phyloP scores from a whole-genome alignment of 257 asterid species.

The Scutellaria barbata region DNA sequence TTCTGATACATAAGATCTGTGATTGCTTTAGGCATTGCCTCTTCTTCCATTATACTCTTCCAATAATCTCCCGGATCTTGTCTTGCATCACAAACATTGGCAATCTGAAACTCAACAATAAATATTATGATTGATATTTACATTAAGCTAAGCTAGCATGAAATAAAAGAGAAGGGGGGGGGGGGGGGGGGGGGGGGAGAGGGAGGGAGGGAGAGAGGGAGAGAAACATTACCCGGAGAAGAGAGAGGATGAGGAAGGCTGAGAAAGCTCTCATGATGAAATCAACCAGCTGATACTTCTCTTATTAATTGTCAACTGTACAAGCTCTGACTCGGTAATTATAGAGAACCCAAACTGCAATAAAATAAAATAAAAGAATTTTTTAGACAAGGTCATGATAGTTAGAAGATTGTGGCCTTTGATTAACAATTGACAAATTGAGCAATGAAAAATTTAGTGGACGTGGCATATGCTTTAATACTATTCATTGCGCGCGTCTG shows the following conservation, averaged over 20 bases:
- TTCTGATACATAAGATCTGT: constrained; percentile 36
- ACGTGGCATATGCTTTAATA: constrained; percentile 34
- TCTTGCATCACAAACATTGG: constrained; percentile 43
- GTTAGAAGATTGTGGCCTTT: constrained; percentile 33
- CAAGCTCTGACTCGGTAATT: constrained; percentile 51
- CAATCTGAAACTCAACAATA: constrained; percentile 34
- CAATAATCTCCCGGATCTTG: constrained; percentile 59
- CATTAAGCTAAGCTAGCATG: too few relatives aligned
- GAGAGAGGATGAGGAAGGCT: constrained; percentile 48
- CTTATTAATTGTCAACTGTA: constrained; percentile 28
- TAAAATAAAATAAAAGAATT: neutral
- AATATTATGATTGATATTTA: too few relatives aligned
- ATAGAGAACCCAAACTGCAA: constrained; percentile 30
- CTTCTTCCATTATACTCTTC: constrained; percentile 61
- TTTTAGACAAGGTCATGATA: constrained; percentile 18
- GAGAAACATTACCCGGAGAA: constrained; percentile 38
- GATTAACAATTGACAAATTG: constrained; percentile 24
- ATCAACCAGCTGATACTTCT: neutral
- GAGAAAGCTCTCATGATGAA: constrained; percentile 33
- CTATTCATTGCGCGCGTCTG: constrained; percentile 34
- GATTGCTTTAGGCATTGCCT: constrained; percentile 69
- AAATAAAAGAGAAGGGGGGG: too few relatives aligned
- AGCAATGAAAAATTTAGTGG: constrained; percentile 28
- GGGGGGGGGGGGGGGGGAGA: too few relatives aligned
- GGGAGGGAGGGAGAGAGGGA: neutral